phyloP scores from a whole-genome alignment of 306 rosid species.

The Pachyrhizus erosus region DNA sequence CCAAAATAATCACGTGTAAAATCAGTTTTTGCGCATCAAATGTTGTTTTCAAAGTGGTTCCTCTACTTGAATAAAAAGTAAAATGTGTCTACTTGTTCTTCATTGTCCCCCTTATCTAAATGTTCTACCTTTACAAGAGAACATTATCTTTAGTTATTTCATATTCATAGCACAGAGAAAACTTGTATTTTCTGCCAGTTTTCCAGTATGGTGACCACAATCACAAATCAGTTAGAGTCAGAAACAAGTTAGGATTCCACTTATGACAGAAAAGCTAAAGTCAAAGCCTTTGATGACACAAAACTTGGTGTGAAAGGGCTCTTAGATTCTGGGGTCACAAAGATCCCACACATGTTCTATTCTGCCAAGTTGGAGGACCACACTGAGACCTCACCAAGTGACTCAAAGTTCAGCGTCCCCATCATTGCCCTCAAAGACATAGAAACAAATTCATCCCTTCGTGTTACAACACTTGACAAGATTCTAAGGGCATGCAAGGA shows the following conservation, averaged over 20 bases:
- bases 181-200: background rate
- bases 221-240: background rate
- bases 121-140: background rate
- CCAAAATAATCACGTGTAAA: too few relatives aligned
- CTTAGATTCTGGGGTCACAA: constrained; percentile 30
- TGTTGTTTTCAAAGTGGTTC: too few relatives aligned
- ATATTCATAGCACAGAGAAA: background rate
- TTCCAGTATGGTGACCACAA: background rate
- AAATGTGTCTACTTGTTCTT: background rate
- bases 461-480: background rate
- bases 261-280: constrained; percentile 20
- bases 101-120: too few relatives aligned
- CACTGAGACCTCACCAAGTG: background rate
- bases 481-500: constrained; percentile 29
- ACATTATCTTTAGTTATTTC: too few relatives aligned
- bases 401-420: constrained; percentile 9
- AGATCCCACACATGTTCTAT: constrained; percentile 33
- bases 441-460: background rate
- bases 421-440: constrained; percentile 50
- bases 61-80: background rate
- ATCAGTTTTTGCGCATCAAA: too few relatives aligned
- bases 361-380: background rate
- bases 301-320: constrained; percentile 36
- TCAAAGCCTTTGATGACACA: constrained; percentile 20
- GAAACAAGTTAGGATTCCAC: background rate